Evolutionary conservation across 2,329 filamentous ascomycete species (phyloP).

Genomic region (Xylaria sp.): DNA sequence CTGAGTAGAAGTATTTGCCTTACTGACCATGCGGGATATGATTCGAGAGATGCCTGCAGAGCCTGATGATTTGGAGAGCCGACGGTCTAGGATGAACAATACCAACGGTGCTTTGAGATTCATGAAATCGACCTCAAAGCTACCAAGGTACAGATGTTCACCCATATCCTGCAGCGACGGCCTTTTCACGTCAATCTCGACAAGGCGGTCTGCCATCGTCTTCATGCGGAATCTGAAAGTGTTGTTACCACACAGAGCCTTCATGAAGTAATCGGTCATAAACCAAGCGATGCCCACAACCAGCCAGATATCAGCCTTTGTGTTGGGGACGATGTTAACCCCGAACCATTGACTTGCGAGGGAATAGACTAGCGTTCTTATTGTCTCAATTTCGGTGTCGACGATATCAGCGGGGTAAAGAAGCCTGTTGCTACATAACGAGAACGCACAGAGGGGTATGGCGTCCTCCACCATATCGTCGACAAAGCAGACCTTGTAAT

Average conservation of each 20-base stretch:
- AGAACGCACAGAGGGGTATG: constrained; percentile 81
- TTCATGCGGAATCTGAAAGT: constrained; percentile 94
- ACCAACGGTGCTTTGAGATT: constrained; percentile 89
- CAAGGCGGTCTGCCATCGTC: constrained; percentile 81
- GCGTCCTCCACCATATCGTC: constrained; percentile 86
- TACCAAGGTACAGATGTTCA: constrained; percentile 78
- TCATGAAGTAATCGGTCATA: constrained; percentile 95
- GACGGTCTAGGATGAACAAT: constrained; percentile 91
- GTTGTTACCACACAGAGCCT: constrained; percentile 90
- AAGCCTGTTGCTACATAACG: constrained; percentile 86
- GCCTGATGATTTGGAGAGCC: constrained; percentile 87
- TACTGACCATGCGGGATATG: constrained; percentile 85
- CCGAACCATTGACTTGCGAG: constrained; percentile 95
- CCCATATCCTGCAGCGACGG: constrained; percentile 87
- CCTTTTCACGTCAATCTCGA: constrained; percentile 82
- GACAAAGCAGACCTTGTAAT: constrained; percentile 93
- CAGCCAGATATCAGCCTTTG: constrained; percentile 85
- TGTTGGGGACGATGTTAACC: constrained; percentile 88
- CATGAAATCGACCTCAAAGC: constrained; percentile 91
- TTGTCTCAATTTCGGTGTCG: constrained; percentile 85
- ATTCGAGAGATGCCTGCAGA: constrained; percentile 86
- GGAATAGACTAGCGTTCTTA: constrained; percentile 82
- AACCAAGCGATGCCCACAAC: constrained; percentile 91
- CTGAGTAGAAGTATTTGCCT: constrained; percentile 75
- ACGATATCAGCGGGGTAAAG: constrained; percentile 87